Evolutionary conservation across 2,329 filamentous ascomycete genomes (phyloP), one percentile per base, ranked within the genome.

Genomic region (Aspergillus spinulosporus): DNA sequence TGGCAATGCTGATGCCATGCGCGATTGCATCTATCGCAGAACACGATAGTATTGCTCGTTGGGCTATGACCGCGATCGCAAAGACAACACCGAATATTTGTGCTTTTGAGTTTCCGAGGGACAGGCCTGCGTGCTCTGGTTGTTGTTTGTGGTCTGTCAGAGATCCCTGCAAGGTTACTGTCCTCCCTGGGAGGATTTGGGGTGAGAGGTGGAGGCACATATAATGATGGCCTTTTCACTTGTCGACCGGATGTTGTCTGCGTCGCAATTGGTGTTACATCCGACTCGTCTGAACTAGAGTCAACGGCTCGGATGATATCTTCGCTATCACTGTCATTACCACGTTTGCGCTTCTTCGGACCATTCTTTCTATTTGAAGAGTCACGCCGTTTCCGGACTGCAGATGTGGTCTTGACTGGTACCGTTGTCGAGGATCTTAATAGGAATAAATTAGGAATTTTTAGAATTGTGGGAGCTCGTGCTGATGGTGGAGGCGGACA

Each of bases 1-100:
- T 95, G 90, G 67, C 90, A 95, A 65, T 85, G 84, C 70, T 92
- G 89, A 72, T 95, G 90, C 83, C 90, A 95, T 42, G 86, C 84
- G 31, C 81, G 80, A 69, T 90, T 89, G 76, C 90, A 95, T 12
- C 86, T 86, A 72, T 93, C 89, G 75, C 90, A 95, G 72, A 92
- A 91, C 2, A 94, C 89, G 68, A 95, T 92, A 74, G 87, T 84
- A 74, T 94, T 94, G 63, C 78, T 84, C n/a, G 78, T 71, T 2
- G 88, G 87, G 66, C 88, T 90, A 62, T 88, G 83, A 7, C 88
- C 86, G 62, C 90, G 80, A 52, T 86, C 82, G 73, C 90, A 95
- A 61, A 84, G 81, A 64, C 86, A 87, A 76, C 90, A 94, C 32
- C 88, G 72, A 71, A 75, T 73, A 55, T 71, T 74, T 9, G 70